Conservation (phyloP, 768 basidiomycete genomes). For the Lyophyllum shimeji region DNA sequence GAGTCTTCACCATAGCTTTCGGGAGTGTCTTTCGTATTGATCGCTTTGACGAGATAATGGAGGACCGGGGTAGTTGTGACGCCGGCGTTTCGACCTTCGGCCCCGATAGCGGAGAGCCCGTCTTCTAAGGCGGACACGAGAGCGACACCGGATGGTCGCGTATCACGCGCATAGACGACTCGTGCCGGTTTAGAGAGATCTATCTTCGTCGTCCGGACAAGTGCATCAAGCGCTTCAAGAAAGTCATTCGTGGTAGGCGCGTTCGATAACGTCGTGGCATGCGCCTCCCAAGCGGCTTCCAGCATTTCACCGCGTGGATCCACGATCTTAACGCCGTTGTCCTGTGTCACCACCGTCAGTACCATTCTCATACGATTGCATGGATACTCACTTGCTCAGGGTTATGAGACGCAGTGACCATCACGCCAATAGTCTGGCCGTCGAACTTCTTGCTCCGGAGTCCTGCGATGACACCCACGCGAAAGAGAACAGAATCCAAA, state of each 20-base stretch:
- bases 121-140: conserved; percentile 80
- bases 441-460: conserved; percentile 90
- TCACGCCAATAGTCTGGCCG: conserved; percentile 91
- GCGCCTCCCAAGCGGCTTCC: conserved; percentile 85
- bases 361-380: conserved; percentile 7
- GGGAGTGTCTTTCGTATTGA: conserved; percentile 81
- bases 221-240: conserved; percentile 54
- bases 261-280: conserved; percentile 88
- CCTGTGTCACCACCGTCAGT: conserved; percentile 46
- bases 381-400: conserved; percentile 77
- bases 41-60: conserved; percentile 89
- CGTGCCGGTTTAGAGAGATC: conserved; percentile 75
- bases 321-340: conserved; percentile 98
- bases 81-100: conserved; percentile 71
- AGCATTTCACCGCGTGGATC: conserved; percentile 99
- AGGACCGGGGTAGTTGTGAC: conserved; percentile 93
- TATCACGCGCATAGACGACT: conserved; percentile 92
- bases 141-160: conserved; percentile 80
- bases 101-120: conserved; percentile 74
- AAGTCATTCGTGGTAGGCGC: conserved; percentile 75
- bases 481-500: conserved; percentile 91
- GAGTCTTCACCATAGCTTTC: conserved; percentile 82
- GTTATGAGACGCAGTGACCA: conserved; percentile 99
- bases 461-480: conserved; percentile 87
- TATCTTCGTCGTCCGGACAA: conserved; percentile 69